A percentile compares a stretch with the other conserved stretches of the same genome.
These are phyloP conservation scores for Hymenoscyphus repandus DNA, from an alignment of 2,329 filamentous ascomycete species.

Conservation along the genomic window DNA sequence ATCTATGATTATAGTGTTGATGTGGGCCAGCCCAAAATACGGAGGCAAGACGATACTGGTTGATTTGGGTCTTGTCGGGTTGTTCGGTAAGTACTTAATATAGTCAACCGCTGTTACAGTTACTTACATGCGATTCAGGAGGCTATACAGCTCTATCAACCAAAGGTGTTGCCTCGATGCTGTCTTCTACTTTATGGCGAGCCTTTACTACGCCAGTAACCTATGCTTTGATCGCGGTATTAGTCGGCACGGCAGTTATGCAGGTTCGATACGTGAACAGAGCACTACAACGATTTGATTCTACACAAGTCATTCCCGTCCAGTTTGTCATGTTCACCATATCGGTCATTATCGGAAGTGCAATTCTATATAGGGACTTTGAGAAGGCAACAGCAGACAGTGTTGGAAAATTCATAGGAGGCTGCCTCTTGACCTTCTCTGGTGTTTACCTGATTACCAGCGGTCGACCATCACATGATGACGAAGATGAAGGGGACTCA, in stretches of 20 bases:
- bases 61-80: conserved; percentile 84
- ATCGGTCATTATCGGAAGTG: conserved; percentile 90
- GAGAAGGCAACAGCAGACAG: conserved; percentile 71
- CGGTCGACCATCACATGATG: conserved; percentile 56
- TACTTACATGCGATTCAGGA: conserved; percentile 42
- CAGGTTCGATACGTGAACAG: conserved; percentile 96
- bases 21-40: conserved; percentile 78
- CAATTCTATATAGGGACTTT: conserved; percentile 90
- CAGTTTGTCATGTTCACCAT: conserved; percentile 97
- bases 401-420: conserved; percentile 79
- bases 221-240: conserved; percentile 74
- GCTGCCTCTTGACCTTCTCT: conserved; percentile 87
- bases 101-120: conserved; percentile 3
- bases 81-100: conserved; percentile 67
- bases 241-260: conserved; percentile 83
- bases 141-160: conserved; percentile 96
- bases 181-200: conserved; percentile 84
- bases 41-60: conserved; percentile 85
- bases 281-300: conserved; percentile 86
- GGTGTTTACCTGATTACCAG: conserved; percentile 98
- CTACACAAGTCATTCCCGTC: conserved; percentile 94
- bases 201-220: conserved; percentile 89
- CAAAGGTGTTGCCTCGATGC: conserved; percentile 91
- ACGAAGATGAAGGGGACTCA: conserved; percentile 50
- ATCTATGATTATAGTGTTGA: conserved; percentile 66